Percentiles rank a stretch among this genome's conserved stretches.
phyloP scores from a whole-genome alignment of 108 stramenopile species.

The Pseudonitzschia delicatissima region DNA sequence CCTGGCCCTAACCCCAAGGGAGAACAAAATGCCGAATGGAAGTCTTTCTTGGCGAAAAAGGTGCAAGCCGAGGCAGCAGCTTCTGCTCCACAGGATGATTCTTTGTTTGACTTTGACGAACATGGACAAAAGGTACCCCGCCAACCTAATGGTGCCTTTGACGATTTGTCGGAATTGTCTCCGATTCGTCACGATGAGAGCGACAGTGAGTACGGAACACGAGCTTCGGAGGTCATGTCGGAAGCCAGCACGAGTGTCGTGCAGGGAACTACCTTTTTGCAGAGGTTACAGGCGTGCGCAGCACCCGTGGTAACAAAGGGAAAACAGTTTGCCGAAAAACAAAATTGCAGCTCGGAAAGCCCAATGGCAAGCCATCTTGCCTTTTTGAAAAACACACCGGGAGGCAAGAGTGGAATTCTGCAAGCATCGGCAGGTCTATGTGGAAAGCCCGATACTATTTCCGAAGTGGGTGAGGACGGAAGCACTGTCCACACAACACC shows the following conservation, averaged over 20 bases:
- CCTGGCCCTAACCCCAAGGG: not conserved
- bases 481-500: not conserved
- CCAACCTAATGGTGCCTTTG: conserved; percentile 18
- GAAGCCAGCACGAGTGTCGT: conserved; percentile 48
- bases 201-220: conserved; percentile 25
- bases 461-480: conserved; percentile 35
- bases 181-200: conserved; percentile 48
- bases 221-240: conserved; percentile 31
- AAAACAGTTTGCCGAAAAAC: no score
- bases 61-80: conserved; percentile 27
- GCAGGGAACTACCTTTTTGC: conserved; percentile 43
- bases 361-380: conserved; percentile 58
- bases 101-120: conserved; percentile 37
- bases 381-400: conserved; percentile 57
- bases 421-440: conserved; percentile 47
- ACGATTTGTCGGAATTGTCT: conserved; percentile 41
- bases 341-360: conserved; percentile 7
- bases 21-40: conserved; percentile 42
- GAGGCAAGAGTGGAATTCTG: conserved; percentile 13
- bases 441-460: conserved; percentile 61
- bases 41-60: conserved; percentile 43
- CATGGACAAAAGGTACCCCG: not conserved
- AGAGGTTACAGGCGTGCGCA: conserved; percentile 54
- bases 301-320: conserved; percentile 39
- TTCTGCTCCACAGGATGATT: conserved; percentile 35